These are phyloP conservation scores for Neurospora sp. DNA, from an alignment of 495 filamentous ascomycete genomes.

Conservation along the genomic window DNA sequence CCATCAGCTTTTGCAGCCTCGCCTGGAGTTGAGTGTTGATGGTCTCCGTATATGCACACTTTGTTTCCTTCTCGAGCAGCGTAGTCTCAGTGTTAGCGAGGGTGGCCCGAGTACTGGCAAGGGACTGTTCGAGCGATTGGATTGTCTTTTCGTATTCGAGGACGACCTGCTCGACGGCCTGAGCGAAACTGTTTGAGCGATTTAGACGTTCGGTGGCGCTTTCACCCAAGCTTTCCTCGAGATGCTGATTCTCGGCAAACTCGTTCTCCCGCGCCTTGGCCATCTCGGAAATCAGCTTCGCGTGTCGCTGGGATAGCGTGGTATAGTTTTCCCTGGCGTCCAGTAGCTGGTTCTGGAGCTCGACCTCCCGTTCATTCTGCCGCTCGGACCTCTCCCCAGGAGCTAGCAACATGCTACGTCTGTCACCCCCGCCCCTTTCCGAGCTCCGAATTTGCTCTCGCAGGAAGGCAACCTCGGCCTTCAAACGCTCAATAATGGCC, in stretches of 20 bases:
- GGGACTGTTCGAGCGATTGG: conserved; percentile 80
- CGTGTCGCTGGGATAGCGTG: conserved; percentile 80
- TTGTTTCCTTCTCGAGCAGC: conserved; percentile 86
- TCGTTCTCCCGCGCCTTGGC: conserved; percentile 69
- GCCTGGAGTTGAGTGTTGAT: conserved; percentile 81
- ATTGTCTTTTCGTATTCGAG: conserved; percentile 99
- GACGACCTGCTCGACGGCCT: conserved; percentile 91
- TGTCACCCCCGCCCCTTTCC: conserved; percentile 48
- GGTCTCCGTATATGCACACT: conserved; percentile 83
- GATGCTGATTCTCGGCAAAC: conserved; percentile 36
- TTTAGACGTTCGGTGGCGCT: conserved; percentile 83
- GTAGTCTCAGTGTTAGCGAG: conserved; percentile 75
- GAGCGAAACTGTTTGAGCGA: conserved; percentile 86
- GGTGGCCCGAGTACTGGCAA: conserved; percentile 79
- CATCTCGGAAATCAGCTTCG: conserved; percentile 89
- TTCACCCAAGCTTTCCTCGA: conserved; percentile 52
- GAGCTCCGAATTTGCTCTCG: conserved; percentile 79
- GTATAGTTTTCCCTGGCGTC: conserved; percentile 94
- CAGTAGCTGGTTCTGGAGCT: conserved; percentile 88
- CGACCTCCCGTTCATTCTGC: conserved; percentile 73
- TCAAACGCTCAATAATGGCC: conserved; percentile 84
- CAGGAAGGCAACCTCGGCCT: conserved; percentile 87
- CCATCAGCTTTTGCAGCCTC: conserved; percentile 78
- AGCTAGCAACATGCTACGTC: conserved; percentile 38
- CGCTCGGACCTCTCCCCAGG: conserved; percentile 68